These are phyloP conservation scores for Helotiales sp. DNA, from an alignment of 2,329 filamentous ascomycete genomes.

Conservation along the genomic window DNA sequence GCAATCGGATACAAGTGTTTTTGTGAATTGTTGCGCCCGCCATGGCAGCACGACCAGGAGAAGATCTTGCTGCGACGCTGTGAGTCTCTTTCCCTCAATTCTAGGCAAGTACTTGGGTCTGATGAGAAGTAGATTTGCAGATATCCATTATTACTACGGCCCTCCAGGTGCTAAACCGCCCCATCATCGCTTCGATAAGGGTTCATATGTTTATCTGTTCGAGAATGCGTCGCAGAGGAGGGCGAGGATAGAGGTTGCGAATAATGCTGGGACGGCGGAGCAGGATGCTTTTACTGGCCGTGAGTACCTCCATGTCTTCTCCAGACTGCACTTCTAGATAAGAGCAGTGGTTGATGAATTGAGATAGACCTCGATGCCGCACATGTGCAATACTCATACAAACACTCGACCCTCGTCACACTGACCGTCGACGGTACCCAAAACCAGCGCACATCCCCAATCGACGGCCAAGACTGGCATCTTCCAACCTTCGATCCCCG, in stretches of 20 bases:
- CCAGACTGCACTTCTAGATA: not conserved
- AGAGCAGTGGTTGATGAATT: conserved; percentile 14
- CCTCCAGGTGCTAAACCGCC: conserved; percentile 68
- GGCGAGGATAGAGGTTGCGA: conserved; percentile 77
- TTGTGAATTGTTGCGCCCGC: conserved; percentile 7
- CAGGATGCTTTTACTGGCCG: conserved; percentile 81
- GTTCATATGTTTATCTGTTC: conserved; percentile 81
- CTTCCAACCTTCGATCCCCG: conserved; percentile 73
- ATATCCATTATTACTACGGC: conserved; percentile 79
- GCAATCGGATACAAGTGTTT: too few species aligned
- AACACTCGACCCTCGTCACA: conserved; percentile 73
- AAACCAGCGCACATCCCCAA: conserved; percentile 36
- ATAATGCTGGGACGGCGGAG: conserved; percentile 73
- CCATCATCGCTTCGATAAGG: conserved; percentile 82
- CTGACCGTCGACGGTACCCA: conserved; percentile 61
- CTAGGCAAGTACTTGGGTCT: conserved; percentile 14
- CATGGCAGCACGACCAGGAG: conserved; percentile 55
- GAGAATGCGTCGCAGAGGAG: conserved; percentile 71
- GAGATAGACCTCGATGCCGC: conserved; percentile 67
- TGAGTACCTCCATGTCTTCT: conserved; percentile 51
- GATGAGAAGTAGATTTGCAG: conserved; percentile 64
- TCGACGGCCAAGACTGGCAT: conserved; percentile 69
- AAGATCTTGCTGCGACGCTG: conserved; percentile 58
- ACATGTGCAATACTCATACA: conserved; percentile 72
- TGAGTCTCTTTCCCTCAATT: conserved; percentile 48